These are phyloP conservation scores for Exserohilum turcica DNA, from an alignment of 2,329 filamentous ascomycete genomes.

Conservation along the genomic window DNA sequence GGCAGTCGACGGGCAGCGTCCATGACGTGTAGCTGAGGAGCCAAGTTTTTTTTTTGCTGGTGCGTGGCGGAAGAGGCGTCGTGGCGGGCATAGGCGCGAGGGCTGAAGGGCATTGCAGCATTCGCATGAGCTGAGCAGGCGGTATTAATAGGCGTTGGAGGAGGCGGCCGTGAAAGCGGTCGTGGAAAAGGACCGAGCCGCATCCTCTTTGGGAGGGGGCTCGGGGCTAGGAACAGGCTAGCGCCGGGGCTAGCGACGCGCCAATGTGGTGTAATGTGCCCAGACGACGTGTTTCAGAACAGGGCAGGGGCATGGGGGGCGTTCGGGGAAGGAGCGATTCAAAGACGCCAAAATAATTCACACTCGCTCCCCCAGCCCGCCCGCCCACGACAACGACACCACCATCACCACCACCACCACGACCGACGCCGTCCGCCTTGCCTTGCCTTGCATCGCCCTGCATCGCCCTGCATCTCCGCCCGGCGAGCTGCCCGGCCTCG, in stretches of 20 bases:
- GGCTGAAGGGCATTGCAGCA: background rate
- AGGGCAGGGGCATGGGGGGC: conserved; percentile 13
- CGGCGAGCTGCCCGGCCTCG: background rate
- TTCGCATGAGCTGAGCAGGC: no score
- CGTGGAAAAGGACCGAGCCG: conserved; percentile 21
- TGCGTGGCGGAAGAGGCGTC: conserved; percentile 6
- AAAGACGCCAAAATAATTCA: conserved; percentile 22
- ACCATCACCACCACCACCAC: background rate
- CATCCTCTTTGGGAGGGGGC: conserved; percentile 18
- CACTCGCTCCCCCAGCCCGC: conserved; percentile 2
- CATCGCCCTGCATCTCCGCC: no score
- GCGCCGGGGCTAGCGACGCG: conserved; percentile 6
- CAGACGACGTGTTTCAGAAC: conserved; percentile 18
- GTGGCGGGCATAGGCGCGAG: background rate
- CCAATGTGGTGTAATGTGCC: conserved; percentile 7
- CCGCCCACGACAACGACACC: conserved; percentile 1
- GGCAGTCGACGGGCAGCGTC: background rate
- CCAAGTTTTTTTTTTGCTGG: conserved; percentile 5
- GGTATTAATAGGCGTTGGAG: background rate
- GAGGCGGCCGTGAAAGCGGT: background rate
- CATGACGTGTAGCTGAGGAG: conserved; percentile 10
- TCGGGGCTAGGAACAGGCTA: conserved; percentile 24
- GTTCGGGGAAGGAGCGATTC: conserved; percentile 14
- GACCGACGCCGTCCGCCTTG: background rate
- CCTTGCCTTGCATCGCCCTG: background rate